phyloP scores from a whole-genome alignment of 352 stramenopile genomes.

The Elongisporangium senticosum region DNA sequence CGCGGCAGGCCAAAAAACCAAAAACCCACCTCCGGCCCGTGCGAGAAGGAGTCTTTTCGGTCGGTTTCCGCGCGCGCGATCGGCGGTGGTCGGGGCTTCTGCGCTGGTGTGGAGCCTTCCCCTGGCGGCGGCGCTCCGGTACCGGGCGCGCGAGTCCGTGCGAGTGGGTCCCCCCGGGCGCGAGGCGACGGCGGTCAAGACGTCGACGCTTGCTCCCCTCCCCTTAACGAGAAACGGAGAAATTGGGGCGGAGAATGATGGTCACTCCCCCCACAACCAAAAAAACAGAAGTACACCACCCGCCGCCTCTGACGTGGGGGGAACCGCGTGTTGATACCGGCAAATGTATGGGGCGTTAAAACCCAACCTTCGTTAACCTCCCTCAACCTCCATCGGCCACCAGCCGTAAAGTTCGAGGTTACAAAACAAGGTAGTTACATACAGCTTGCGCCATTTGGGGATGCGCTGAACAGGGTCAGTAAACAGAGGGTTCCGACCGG shows the following conservation, averaged over 20 bases:
- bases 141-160: slow-evolving; percentile 6
- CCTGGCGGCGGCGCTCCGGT: not conserved
- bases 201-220: slow-evolving; percentile 4
- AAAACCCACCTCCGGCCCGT: not conserved
- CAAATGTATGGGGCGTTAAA: not conserved
- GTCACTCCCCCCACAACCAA: slow-evolving; percentile 16
- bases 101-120: not conserved
- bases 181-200: not conserved
- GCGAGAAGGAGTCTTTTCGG: not conserved
- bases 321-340: not conserved
- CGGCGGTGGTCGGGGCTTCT: not conserved
- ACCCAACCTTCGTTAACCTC: not conserved
- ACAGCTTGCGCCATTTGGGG: not conserved
- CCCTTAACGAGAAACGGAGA: slow-evolving; percentile 11
- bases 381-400: not conserved
- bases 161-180: slow-evolving; percentile 5
- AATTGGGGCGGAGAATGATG: slow-evolving; percentile 23
- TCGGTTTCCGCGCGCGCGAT: not conserved
- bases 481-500: not conserved
- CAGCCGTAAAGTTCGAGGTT: not conserved
- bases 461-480: not conserved
- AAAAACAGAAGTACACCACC: slow-evolving; percentile 16
- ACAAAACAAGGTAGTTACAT: not conserved
- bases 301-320: not conserved
- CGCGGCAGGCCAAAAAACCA: not conserved